Evolutionary conservation across 1,284 basidiomycete genomes (phyloP).

Genomic region (Exobasidium cylindrosporum): DNA sequence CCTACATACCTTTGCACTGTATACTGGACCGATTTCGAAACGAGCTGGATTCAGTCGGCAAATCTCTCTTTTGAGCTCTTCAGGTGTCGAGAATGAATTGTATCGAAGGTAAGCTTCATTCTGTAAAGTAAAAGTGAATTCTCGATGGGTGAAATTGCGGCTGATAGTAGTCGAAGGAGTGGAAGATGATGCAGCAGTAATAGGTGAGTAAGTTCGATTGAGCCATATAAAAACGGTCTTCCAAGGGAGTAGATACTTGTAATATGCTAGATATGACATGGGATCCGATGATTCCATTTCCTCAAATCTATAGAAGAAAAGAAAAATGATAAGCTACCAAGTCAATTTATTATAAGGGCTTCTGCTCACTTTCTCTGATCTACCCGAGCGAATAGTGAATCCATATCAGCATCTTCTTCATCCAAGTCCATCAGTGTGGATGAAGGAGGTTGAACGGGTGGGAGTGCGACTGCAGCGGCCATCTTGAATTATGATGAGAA

Average conservation of each 20-base stretch:
- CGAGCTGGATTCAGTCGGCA: conserved; percentile 59
- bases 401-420: conserved; percentile 24
- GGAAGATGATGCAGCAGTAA: background rate
- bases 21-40: conserved; percentile 95
- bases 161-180: conserved; percentile 60
- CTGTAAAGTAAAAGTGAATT: conserved; percentile 92
- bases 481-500: too few relatives aligned
- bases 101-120: conserved; percentile 90
- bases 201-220: conserved; percentile 69
- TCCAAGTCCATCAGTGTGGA: conserved; percentile 38
- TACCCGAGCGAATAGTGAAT: conserved; percentile 33
- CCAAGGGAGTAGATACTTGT: conserved; percentile 88
- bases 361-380: conserved; percentile 26
- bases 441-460: conserved; percentile 35
- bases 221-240: conserved; percentile 91
- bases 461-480: conserved; percentile 19
- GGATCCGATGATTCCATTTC: conserved; percentile 60
- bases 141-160: conserved; percentile 64
- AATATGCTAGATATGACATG: conserved; percentile 80
- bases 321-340: too few relatives aligned
- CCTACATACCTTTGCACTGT: conserved; percentile 79
- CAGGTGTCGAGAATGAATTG: conserved; percentile 78
- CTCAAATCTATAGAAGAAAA: conserved; percentile 51
- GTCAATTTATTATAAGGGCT: background rate
- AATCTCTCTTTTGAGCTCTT: conserved; percentile 84